These are phyloP conservation scores for Cryptosporidium parvum DNA, from an alignment of 169 alveolate species.

Conservation along the genomic window DNA sequence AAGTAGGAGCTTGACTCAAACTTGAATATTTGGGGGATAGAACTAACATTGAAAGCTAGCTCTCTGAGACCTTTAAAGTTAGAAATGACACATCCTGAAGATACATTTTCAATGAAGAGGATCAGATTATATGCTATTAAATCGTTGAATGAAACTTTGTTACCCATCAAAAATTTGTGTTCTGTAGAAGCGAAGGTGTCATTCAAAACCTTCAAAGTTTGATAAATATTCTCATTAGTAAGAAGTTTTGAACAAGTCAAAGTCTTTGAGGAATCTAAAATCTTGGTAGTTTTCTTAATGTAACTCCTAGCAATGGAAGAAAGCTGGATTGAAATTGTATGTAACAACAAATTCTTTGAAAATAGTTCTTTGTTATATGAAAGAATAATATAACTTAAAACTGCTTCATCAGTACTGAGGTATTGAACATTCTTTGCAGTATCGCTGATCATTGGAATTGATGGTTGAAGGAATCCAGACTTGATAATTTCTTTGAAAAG, in stretches of 20 bases:
- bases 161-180: conserved; percentile 12
- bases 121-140: not conserved
- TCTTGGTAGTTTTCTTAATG: not conserved
- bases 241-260: conserved; percentile 7
- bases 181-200: not conserved
- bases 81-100: conserved; percentile 27
- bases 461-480: conserved; percentile 29
- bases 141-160: conserved; percentile 22
- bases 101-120: conserved; percentile 47
- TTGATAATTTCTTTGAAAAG: not conserved
- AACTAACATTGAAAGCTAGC: not conserved
- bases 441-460: conserved; percentile 51
- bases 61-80: conserved; percentile 2
- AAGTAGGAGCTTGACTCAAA: conserved; percentile 54
- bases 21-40: conserved; percentile 1
- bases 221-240: not conserved
- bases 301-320: not conserved
- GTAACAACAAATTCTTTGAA: not conserved
- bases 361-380: conserved; percentile 15
- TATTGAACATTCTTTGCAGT: not conserved
- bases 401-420: conserved; percentile 16
- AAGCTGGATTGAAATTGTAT: conserved; percentile 26
- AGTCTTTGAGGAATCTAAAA: not conserved
- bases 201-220: conserved; percentile 1
- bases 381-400: not conserved